These are phyloP conservation scores for Nakaseomyces uthaithaninus DNA, from an alignment of 1,139 yeast genomes.

Conservation along the genomic window DNA sequence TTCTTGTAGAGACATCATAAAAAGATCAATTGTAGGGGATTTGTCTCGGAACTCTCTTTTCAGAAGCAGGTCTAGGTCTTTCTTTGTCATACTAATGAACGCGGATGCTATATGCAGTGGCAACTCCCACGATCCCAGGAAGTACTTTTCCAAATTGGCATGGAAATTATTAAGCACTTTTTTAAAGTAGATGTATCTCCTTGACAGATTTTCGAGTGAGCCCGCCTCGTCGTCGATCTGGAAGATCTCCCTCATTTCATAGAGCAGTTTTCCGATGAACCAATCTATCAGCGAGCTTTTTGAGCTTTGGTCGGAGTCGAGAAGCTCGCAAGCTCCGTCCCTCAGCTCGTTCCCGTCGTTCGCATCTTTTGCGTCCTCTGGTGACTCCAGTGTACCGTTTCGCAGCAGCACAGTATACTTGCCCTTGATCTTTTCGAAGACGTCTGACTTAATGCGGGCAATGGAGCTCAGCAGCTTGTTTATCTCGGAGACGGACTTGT, in stretches of 20 bases:
- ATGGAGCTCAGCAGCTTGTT: slow-evolving; percentile 60
- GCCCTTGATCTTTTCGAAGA: slow-evolving; percentile 64
- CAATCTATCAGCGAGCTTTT: slow-evolving; percentile 59
- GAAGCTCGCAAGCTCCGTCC: slow-evolving; percentile 54
- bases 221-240: slow-evolving; percentile 85
- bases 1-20: slow-evolving; percentile 52
- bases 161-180: slow-evolving; percentile 58
- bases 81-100: slow-evolving; percentile 63
- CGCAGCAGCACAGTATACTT: slow-evolving; percentile 42
- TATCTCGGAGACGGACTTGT: slow-evolving; percentile 76
- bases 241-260: slow-evolving; percentile 70
- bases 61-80: slow-evolving; percentile 50
- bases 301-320: slow-evolving; percentile 54
- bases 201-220: slow-evolving; percentile 71
- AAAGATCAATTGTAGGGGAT: slow-evolving; percentile 40
- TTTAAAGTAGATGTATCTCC: slow-evolving; percentile 77
- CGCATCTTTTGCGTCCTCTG: slow-evolving; percentile 6
- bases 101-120: slow-evolving; percentile 49
- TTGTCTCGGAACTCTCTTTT: slow-evolving; percentile 31
- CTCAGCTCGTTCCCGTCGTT: slow-evolving; percentile 28
- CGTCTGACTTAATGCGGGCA: slow-evolving; percentile 52
- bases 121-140: slow-evolving; percentile 69
- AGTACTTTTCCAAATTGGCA: slow-evolving; percentile 43
- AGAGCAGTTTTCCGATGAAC: slow-evolving; percentile 64
- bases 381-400: slow-evolving; percentile 10